Percentiles rank a stretch among this genome's conserved stretches.
Evolutionary conservation across 2,329 filamentous ascomycete species (phyloP).

Genomic region (Phaeoacremonium minimum): DNA sequence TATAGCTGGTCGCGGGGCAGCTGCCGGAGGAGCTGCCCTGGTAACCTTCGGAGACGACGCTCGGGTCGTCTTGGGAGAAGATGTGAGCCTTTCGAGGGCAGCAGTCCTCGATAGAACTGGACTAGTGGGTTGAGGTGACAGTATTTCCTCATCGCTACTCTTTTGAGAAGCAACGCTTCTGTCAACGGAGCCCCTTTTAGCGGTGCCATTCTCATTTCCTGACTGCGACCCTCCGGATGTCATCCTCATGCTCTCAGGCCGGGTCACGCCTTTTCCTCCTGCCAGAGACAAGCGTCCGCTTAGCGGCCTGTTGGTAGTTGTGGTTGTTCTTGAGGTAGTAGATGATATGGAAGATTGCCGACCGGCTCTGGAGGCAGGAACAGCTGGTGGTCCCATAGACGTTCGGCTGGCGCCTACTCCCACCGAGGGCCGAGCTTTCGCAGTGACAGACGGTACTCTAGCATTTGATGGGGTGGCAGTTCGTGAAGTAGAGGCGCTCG

Average conservation of each 20-base stretch:
- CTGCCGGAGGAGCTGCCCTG: slow-evolving; percentile 18
- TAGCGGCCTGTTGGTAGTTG: slow-evolving; percentile 27
- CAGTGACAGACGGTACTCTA: slow-evolving; percentile 34
- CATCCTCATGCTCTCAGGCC: slow-evolving; percentile 39
- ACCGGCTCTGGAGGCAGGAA: slow-evolving; percentile 36
- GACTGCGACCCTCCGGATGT: slow-evolving; percentile 42
- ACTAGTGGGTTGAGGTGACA: slow-evolving; percentile 45
- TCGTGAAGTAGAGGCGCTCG: slow-evolving; percentile 55
- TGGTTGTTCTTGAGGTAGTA: slow-evolving; percentile 24
- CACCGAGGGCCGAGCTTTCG: slow-evolving; percentile 53
- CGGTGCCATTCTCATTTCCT: slow-evolving; percentile 32
- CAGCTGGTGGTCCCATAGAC: slow-evolving; percentile 64
- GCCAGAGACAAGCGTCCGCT: slow-evolving; percentile 35
- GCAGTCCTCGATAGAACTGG: slow-evolving; percentile 46
- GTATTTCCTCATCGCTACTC: slow-evolving; percentile 47
- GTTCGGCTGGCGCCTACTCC: slow-evolving; percentile 47
- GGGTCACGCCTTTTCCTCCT: slow-evolving; percentile 27
- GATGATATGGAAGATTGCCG: slow-evolving; percentile 41
- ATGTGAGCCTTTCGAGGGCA: slow-evolving; percentile 43
- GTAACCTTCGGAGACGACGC: slow-evolving; percentile 18
- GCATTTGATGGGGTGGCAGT: slow-evolving; percentile 61
- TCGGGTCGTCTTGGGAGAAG: slow-evolving; percentile 24
- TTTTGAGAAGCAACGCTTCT: slow-evolving; percentile 32
- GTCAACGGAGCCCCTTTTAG: slow-evolving; percentile 28
- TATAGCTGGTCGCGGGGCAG: slow-evolving; percentile 28